phyloP scores from a whole-genome alignment of 345 rosid genomes.

The Eucalyptus erythrocorys region DNA sequence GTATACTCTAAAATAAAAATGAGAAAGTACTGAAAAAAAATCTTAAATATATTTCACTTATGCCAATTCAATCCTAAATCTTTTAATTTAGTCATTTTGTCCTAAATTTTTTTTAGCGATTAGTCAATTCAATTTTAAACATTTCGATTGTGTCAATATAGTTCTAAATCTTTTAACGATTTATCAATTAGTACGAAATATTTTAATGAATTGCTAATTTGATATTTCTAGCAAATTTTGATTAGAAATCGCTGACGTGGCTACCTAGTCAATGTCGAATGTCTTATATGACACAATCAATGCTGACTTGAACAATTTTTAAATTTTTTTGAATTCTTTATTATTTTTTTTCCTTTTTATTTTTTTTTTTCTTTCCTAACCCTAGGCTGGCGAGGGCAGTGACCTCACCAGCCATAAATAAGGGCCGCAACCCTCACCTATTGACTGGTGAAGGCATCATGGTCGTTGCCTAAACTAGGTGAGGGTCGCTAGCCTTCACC shows the following conservation, averaged over 20 bases:
- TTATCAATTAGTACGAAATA: neutral
- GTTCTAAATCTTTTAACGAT: too few species aligned
- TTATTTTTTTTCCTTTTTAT: too few species aligned
- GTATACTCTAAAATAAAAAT: neutral
- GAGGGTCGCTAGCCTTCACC: neutral
- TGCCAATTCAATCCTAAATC: accelerated
- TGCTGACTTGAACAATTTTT: accelerated
- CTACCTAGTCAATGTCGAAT: accelerated
- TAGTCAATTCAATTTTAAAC: too few species aligned
- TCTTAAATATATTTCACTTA: too few species aligned
- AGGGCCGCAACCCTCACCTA: neutral
- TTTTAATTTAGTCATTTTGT: neutral
- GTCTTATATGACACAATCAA: too few species aligned
- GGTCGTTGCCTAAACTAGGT: neutral
- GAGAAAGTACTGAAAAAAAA: neutral
- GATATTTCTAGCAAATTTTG: too few species aligned
- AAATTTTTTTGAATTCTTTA: too few species aligned
- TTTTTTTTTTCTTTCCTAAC: neutral
- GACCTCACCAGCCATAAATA: neutral
- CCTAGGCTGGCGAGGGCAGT: accelerated
- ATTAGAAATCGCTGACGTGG: accelerated
- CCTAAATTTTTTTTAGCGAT: accelerated
- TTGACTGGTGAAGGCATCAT: neutral
- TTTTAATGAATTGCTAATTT: too few species aligned
- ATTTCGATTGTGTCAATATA: too few species aligned